Evolutionary conservation across 192 early-diverging fungal genomes (phyloP).

Genomic region (Globomyces pollinis-pini): DNA sequence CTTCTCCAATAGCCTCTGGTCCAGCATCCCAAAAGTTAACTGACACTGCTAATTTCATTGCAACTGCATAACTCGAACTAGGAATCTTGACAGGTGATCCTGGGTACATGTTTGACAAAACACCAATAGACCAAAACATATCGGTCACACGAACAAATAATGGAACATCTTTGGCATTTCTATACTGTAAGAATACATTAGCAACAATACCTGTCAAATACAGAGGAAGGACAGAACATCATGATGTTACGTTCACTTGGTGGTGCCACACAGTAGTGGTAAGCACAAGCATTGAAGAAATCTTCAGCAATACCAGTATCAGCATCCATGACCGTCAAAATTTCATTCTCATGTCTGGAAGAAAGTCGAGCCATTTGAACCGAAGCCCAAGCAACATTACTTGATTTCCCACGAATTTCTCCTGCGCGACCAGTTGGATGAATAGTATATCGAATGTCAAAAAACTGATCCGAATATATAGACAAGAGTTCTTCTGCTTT

Average conservation of each 20-base stretch:
- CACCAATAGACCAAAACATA: conserved; percentile 66
- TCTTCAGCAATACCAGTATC: conserved; percentile 68
- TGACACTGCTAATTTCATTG: conserved; percentile 59
- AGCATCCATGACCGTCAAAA: conserved; percentile 68
- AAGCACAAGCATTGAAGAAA: conserved; percentile 50
- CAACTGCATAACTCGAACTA: conserved; percentile 69
- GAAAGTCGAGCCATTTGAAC: conserved; percentile 34
- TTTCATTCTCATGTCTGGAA: conserved; percentile 45
- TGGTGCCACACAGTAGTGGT: conserved; percentile 35
- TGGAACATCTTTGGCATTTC: conserved; percentile 62
- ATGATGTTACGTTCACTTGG: conserved; percentile 40
- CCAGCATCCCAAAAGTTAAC: conserved; percentile 74
- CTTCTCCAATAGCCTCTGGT: conserved; percentile 71
- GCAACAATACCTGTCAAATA: conserved; percentile 55
- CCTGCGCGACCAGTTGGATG: conserved; percentile 60
- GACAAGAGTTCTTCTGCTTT: conserved; percentile 52
- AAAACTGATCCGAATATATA: conserved; percentile 51
- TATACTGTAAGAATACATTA: conserved; percentile 9
- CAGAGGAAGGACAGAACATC: conserved; percentile 48
- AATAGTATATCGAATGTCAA: conserved; percentile 60
- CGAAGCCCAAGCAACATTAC: conserved; percentile 64
- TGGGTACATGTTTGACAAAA: conserved; percentile 66
- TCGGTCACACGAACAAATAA: conserved; percentile 65
- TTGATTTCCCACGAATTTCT: conserved; percentile 66
- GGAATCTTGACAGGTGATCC: conserved; percentile 57